phyloP scores from a whole-genome alignment of 2,329 filamentous ascomycete genomes.

The Passalora sequoiae region DNA sequence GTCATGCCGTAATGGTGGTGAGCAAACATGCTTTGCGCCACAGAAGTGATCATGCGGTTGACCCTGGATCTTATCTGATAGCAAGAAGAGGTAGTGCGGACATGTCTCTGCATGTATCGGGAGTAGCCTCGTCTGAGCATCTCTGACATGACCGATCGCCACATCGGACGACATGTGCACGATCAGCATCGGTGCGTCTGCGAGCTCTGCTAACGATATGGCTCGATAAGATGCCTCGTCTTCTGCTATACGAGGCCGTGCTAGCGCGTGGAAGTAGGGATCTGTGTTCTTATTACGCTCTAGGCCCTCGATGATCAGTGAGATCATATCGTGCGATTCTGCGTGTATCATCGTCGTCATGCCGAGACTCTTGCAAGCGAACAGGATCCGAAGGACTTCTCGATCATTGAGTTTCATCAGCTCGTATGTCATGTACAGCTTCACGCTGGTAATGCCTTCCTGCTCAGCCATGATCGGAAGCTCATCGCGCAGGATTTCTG shows the following conservation, averaged over 20 bases:
- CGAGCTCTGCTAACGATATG: constrained; percentile 47
- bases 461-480: constrained; percentile 37
- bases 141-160: constrained; percentile 32
- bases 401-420: constrained; percentile 47
- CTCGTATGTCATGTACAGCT: constrained; percentile 52
- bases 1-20: constrained; percentile 32
- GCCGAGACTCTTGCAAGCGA: constrained; percentile 41
- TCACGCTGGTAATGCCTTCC: constrained; percentile 47
- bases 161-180: constrained; percentile 48
- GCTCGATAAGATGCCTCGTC: constrained; percentile 49
- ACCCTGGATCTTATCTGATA: constrained; percentile 31
- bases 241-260: constrained; percentile 44
- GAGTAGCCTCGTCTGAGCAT: constrained; percentile 33
- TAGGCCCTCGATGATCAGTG: constrained; percentile 40
- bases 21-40: constrained; percentile 36
- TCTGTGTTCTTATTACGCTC: constrained; percentile 38
- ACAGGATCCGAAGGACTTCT: constrained; percentile 49
- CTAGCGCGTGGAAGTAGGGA: constrained; percentile 45
- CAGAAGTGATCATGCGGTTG: constrained; percentile 33
- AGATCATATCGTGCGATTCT: constrained; percentile 46
- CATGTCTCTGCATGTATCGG: constrained; percentile 37
- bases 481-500: constrained; percentile 39
- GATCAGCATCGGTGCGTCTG: constrained; percentile 49
- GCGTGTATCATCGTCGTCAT: constrained; percentile 50
- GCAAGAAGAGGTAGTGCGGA: constrained; percentile 36